Base-by-base conservation (phyloP, 2,329 filamentous ascomycete species). In the Fusarium domesticum region DNA sequence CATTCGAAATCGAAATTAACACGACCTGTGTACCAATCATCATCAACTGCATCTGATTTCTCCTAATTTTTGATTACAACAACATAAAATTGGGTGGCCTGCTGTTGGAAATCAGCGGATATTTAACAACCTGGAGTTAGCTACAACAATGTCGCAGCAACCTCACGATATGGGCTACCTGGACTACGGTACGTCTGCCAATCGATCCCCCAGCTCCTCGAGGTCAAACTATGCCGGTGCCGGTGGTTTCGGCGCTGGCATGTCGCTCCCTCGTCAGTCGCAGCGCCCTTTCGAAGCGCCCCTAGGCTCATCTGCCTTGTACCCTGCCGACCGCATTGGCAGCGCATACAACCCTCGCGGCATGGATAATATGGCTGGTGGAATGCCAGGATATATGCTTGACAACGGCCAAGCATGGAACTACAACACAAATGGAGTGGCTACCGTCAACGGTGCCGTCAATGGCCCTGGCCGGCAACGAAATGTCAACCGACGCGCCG, bases 371-470 rank as follows among this genome's bases (percentile, higher is more conserved):
- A 68, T 76, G 64, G 56, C 67, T 53, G 61, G 62, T 28, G 59
- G 66, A 45, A 63, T 76, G 61, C 73, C 72, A 20, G 67, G 66
- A 23, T 78, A 77, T 48, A 74, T 78, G 70, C 60, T 78, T 42
- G 74, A 91, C 57, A 88, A 90, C 61, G 81, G 83, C 63, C 85
- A 89, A 62, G 83, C 85, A 16, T 96, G 90, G 90, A 88, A 84
- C 64, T 84, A 89, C 55, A 75, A 71, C 47, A 81, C 80, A 58
- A 80, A 78, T 60, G 84, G 81, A 36, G 87, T 89, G 53, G 74
- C 75, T 17, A 79, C 76, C 0, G 71, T 80, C 48, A 74, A 77
- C 58, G 81, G 82, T 42, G 83, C 80, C 51, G 76, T 91, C 56
- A 84, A 83, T 45, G 81, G 82, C 44, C 73, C 79, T 57, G 69